Evolutionary conservation across 2,329 filamentous ascomycete genomes (phyloP), one percentile per base, ranked within the genome.

Genomic region (Colletotrichum destructivum): DNA sequence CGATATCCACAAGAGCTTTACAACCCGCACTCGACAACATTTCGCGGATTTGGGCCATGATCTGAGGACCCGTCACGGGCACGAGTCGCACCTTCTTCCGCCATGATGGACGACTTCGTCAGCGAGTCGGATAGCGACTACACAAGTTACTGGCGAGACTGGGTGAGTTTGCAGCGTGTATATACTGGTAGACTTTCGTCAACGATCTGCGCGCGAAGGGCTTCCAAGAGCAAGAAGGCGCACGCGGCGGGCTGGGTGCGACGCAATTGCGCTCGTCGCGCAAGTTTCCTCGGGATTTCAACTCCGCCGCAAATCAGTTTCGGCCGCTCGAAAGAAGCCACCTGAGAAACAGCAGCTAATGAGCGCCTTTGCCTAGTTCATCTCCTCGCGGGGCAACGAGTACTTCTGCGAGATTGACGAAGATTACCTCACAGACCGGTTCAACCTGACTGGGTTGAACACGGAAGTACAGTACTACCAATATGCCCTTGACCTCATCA

Each of bases 321-420:
- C 38, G n/a, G 26, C 55, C 21, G 38, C 38, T 59, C 38, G 13
- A 2, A 35, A 42, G 21, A 15, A 42, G 55, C 12, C 12, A n/a
- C 11, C 16, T 18, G 21, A 35, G 31, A 31, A 21, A 3, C 6
- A n/a, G 13, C 23, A 59, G 68, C 71, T 72, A 56, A 73, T 59
- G 7, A 40, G 51, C 47, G 73, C 67, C 72, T 74, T 75, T 78
- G 76, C 66, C 61, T 80, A 99, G 96, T 99, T 99, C 82, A 98
- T 98, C 78, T 98, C 96, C 5, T 98, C 95, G 7, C 91, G 96
- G 67, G 96, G 96, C 75, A 98, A 99, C 84, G 96, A 99, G 82
- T 99, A 99, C 84, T 99, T 98, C 79, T 99, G 96, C 89, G 96
- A 99, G 81, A 98, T 99, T 78, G 96, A 99, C 83, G 96, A 99